A percentile compares a stretch with the other conserved stretches of the same genome.
These are phyloP conservation scores for Suhomyces panamericanus DNA, from an alignment of 1,139 yeast genomes.

Conservation along the genomic window DNA sequence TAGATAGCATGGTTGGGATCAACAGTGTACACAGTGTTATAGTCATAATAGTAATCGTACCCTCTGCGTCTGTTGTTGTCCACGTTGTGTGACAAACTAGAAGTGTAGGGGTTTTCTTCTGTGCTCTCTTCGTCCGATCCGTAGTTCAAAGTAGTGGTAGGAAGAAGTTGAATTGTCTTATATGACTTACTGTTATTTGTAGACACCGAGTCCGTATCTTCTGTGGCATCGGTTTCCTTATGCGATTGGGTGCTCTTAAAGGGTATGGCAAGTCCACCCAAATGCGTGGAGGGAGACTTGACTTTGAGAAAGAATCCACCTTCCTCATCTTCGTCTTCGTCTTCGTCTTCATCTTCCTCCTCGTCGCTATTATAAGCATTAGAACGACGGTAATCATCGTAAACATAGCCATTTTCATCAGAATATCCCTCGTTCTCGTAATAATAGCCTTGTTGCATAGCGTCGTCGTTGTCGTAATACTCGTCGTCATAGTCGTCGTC, in stretches of 20 bases:
- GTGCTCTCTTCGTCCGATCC: conserved; percentile 70
- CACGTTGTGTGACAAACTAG: conserved; percentile 76
- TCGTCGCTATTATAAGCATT: not conserved
- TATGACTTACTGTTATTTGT: conserved; percentile 27
- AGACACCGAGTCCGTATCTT: conserved; percentile 31
- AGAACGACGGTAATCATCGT: conserved; percentile 5
- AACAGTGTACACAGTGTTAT: conserved; percentile 74
- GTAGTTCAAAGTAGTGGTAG: conserved; percentile 78
- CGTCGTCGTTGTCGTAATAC: conserved; percentile 21
- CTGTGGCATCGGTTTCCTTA: conserved; percentile 17
- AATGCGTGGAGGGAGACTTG: conserved; percentile 40
- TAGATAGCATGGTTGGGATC: conserved; percentile 52
- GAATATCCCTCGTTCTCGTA: conserved; percentile 7
- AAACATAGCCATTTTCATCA: conserved; percentile 8
- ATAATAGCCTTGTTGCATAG: conserved; percentile 10
- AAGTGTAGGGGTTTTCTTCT: conserved; percentile 52
- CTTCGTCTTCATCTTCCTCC: conserved; percentile 37
- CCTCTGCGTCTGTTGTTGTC: conserved; percentile 66
- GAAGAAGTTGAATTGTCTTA: conserved; percentile 69
- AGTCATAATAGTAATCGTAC: conserved; percentile 82
- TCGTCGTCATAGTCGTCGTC: conserved; percentile 25
- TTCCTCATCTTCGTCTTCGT: conserved; percentile 58
- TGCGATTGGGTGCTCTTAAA: conserved; percentile 9
- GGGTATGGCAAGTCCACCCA: conserved; percentile 17
- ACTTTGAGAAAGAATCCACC: conserved; percentile 71